Percentiles rank a stretch among this genome's conserved stretches.
These are phyloP conservation scores for Eimeria sp. DNA, from an alignment of 169 alveolate species.

Conservation along the genomic window DNA sequence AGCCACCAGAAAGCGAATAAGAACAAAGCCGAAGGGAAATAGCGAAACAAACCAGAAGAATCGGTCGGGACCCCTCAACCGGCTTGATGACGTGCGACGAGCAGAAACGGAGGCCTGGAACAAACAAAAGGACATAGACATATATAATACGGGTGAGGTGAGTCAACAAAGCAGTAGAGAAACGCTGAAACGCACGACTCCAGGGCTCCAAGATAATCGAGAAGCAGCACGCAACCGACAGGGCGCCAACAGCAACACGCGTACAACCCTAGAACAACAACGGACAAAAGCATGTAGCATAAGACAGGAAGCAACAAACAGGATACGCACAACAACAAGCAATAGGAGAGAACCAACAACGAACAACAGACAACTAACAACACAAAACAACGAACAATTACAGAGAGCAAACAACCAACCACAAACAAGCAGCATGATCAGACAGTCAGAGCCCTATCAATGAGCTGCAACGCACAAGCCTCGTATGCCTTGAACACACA, in stretches of 20 bases:
- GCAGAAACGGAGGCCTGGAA: slow-evolving; percentile 44
- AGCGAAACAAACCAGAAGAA: slow-evolving; percentile 1
- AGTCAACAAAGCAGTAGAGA: not conserved
- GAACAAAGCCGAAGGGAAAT: not conserved
- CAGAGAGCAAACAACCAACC: not conserved
- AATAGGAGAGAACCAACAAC: not conserved
- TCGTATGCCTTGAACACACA: slow-evolving; percentile 37
- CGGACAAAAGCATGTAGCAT: not conserved
- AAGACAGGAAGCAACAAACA: no score
- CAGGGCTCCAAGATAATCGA: not conserved
- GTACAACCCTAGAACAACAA: no score
- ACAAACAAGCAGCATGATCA: no score
- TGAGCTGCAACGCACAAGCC: not conserved
- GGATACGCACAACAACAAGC: no score
- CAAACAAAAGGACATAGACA: not conserved
- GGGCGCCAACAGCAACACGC: not conserved
- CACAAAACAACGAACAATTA: not conserved
- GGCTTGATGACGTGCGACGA: slow-evolving; percentile 36
- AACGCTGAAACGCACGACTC: not conserved
- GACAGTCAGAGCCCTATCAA: not conserved
- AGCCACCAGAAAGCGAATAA: no score
- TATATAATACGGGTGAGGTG: not conserved
- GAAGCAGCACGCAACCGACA: not conserved
- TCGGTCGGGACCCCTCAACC: slow-evolving; percentile 18
- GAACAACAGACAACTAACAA: not conserved